Conservation (phyloP, 148 eudicot genomes). For the Chenopodium formosanum region DNA sequence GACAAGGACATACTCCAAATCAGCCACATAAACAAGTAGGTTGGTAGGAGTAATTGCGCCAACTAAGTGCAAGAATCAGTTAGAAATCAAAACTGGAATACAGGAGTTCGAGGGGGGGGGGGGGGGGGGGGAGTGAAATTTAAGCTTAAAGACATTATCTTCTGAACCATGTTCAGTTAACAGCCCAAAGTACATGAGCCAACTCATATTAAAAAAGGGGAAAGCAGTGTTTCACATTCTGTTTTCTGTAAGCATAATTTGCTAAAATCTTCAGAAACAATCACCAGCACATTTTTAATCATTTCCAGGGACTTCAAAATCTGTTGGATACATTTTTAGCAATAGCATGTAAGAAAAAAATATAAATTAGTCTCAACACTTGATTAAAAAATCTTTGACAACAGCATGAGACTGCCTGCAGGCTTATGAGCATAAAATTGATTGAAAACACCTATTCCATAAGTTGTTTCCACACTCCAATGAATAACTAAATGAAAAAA, state of each 20-base stretch:
- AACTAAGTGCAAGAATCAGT: no score
- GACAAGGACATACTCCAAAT: background rate
- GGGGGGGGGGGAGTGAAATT: no score
- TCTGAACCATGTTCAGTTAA: background rate
- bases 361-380: no score
- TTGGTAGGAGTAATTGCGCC: background rate
- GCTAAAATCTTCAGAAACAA: background rate
- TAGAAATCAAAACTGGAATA: background rate
- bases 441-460: background rate
- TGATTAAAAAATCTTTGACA: no score
- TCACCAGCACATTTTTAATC: background rate
- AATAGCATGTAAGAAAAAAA: no score
- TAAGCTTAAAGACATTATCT: background rate
- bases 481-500: background rate
- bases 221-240: background rate
- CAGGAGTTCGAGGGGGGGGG: no score
- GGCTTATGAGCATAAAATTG: background rate
- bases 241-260: background rate
- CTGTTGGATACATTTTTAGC: no score
- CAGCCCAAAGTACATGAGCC: background rate
- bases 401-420: background rate
- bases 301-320: background rate
- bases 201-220: background rate
- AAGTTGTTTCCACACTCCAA: background rate
- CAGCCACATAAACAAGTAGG: background rate